Evolutionary conservation across 108 stramenopile species (phyloP).

Genomic region (Pseudonitzschia multiseries): DNA sequence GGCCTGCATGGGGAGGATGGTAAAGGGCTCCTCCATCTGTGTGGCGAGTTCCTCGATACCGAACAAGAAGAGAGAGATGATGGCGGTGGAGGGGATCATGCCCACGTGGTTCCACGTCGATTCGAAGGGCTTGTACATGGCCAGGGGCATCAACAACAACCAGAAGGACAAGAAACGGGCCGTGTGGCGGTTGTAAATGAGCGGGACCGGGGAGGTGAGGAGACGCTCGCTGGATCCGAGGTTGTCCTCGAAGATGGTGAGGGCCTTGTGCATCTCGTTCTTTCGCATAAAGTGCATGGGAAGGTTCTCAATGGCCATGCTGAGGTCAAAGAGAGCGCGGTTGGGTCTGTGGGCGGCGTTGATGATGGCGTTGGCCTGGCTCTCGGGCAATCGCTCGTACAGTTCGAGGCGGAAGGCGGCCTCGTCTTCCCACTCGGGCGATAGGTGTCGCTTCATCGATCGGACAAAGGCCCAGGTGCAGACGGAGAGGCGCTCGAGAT

Average conservation of each 20-base stretch:
- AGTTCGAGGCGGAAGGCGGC: slow-evolving; percentile 48
- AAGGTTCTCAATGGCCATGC: slow-evolving; percentile 51
- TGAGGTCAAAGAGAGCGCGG: slow-evolving; percentile 54
- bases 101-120: slow-evolving; percentile 57
- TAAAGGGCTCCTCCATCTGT: slow-evolving; percentile 78
- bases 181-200: slow-evolving; percentile 65
- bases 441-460: slow-evolving; percentile 65
- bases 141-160: slow-evolving; percentile 59
- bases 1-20: slow-evolving; percentile 64
- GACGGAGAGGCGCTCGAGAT: slow-evolving; percentile 48
- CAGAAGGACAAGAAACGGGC: slow-evolving; percentile 64
- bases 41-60: slow-evolving; percentile 75
- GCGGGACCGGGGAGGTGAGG: slow-evolving; percentile 60
- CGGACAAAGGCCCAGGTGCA: slow-evolving; percentile 79
- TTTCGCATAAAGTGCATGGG: slow-evolving; percentile 73
- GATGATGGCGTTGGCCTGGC: slow-evolving; percentile 49
- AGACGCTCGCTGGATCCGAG: slow-evolving; percentile 60
- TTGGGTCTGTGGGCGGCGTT: slow-evolving; percentile 61
- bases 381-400: slow-evolving; percentile 27
- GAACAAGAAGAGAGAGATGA: slow-evolving; percentile 54
- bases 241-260: slow-evolving; percentile 70
- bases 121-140: slow-evolving; percentile 46
- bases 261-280: slow-evolving; percentile 51
- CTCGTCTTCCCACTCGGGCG: slow-evolving; percentile 68
- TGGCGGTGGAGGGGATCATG: slow-evolving; percentile 55